Evolutionary conservation across 164 flowering plant genomes (phyloP).

Genomic region (Akebia trifoliata): DNA sequence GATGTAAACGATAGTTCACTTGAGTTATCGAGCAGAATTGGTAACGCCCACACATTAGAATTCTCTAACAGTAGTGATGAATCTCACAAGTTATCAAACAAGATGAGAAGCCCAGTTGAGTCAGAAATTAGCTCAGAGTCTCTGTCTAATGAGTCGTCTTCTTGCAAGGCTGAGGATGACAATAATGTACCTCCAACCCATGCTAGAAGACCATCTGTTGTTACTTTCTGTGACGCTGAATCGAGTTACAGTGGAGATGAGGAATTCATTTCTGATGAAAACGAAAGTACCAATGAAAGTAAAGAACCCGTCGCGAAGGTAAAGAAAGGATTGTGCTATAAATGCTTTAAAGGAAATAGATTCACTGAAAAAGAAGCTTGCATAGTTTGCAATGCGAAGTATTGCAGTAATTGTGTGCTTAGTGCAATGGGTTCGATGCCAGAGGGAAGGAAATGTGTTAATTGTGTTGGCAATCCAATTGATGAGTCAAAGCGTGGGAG

Average conservation of each 20-base stretch:
- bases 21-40: slow-evolving; percentile 19
- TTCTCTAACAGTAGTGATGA: slow-evolving; percentile 18
- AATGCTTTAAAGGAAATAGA: slow-evolving; percentile 77
- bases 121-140: slow-evolving; percentile 25
- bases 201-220: slow-evolving; percentile 34
- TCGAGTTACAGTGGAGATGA: slow-evolving; percentile 10
- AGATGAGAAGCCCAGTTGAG: slow-evolving; percentile 29
- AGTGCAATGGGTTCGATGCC: slow-evolving; percentile 99
- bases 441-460: slow-evolving; percentile 94
- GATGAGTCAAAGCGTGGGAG: slow-evolving; percentile 68
- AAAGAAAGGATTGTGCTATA: slow-evolving; percentile 70
- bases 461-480: slow-evolving; percentile 80
- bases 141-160: slow-evolving; percentile 38
- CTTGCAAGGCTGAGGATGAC: slow-evolving; percentile 31
- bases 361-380: slow-evolving; percentile 94
- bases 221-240: slow-evolving; percentile 47
- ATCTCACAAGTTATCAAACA: too few relatives aligned
- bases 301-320: slow-evolving; percentile 27
- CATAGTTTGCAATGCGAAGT: slow-evolving; percentile 91
- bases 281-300: slow-evolving; percentile 21
- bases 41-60: slow-evolving; percentile 31
- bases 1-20: slow-evolving; percentile 10
- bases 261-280: slow-evolving; percentile 23
- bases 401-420: slow-evolving; percentile 85
- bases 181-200: slow-evolving; percentile 27